Evolutionary conservation across 805 yeast genomes (phyloP).

Genomic region (Candida hispaniensis): DNA sequence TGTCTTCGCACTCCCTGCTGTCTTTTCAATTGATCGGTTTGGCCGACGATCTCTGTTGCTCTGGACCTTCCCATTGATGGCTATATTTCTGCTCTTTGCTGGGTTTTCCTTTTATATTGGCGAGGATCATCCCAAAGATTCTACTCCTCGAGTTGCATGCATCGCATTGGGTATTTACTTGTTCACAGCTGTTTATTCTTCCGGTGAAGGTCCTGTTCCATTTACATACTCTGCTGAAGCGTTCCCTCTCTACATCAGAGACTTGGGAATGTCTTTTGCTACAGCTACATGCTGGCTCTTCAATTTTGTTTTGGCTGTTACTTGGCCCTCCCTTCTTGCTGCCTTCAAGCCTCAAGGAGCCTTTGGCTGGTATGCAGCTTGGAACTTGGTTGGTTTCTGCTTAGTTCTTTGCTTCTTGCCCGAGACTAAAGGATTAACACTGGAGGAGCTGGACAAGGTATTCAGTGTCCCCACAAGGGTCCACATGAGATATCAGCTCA

Average conservation of each 20-base stretch:
- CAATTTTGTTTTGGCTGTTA: constrained; percentile 52
- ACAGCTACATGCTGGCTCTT: constrained; percentile 48
- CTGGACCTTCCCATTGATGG: constrained; percentile 50
- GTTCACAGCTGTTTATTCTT: constrained; percentile 62
- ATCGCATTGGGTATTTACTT: constrained; percentile 65
- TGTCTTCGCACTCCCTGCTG: constrained; percentile 72
- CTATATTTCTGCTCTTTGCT: constrained; percentile 39
- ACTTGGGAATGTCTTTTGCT: constrained; percentile 70
- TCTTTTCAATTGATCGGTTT: constrained; percentile 63
- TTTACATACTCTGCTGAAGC: constrained; percentile 83
- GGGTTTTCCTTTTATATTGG: constrained; percentile 62
- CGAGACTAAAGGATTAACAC: constrained; percentile 59
- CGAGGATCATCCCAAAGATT: constrained; percentile 26
- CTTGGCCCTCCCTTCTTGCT: constrained; percentile 64
- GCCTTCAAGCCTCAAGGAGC: constrained; percentile 76
- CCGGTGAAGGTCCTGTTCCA: constrained; percentile 86
- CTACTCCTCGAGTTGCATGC: constrained; percentile 45
- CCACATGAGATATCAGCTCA: constrained; percentile 43
- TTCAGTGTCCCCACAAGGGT: constrained; percentile 44
- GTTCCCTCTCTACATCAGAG: constrained; percentile 67
- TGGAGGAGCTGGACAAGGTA: constrained; percentile 68
- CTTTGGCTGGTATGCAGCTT: constrained; percentile 79
- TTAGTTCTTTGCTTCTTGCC: constrained; percentile 44
- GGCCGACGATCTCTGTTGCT: constrained; percentile 59
- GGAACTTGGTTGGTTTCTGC: constrained; percentile 68